Evolutionary conservation across 129 eudicot genomes (phyloP).

Genomic region (Solidago caesia): DNA sequence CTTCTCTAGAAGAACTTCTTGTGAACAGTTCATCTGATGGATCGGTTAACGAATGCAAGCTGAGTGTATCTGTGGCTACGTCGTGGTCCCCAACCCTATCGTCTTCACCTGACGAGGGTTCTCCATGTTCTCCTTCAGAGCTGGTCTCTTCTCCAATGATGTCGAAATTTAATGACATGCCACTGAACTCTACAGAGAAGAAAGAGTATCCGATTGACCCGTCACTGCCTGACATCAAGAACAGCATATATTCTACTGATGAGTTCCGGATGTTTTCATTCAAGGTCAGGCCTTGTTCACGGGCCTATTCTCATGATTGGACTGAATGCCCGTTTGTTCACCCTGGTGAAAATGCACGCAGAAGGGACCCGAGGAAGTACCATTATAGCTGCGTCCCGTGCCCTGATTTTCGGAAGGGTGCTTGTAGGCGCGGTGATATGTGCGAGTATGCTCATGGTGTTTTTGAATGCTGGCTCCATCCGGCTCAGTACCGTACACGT

Average conservation of each 20-base stretch:
- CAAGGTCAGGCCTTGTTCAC: constrained; percentile 86
- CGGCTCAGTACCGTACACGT: constrained; percentile 84
- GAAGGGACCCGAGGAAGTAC: constrained; percentile 82
- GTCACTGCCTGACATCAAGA: constrained; percentile 76
- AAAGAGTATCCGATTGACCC: constrained; percentile 86
- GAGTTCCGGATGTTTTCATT: constrained; percentile 92
- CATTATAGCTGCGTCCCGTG: constrained; percentile 95
- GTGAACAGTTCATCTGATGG: constrained; percentile 48
- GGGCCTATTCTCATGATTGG: constrained; percentile 96
- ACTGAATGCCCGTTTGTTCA: constrained; percentile 95
- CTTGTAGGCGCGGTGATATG: constrained; percentile 92
- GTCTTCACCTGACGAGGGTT: constrained; percentile 59
- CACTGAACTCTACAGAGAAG: constrained; percentile 53
- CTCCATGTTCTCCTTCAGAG: constrained; percentile 64
- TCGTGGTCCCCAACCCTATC: constrained; percentile 68
- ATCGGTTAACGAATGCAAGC: constrained; percentile 40
- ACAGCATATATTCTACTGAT: constrained; percentile 82
- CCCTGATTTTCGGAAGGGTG: constrained; percentile 81
- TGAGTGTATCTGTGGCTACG: constrained; percentile 43
- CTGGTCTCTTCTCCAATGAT: constrained; percentile 51
- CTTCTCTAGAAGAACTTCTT: constrained; percentile 58
- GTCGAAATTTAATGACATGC: constrained; percentile 44
- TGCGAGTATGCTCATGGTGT: constrained; percentile 95
- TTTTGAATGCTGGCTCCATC: constrained; percentile 96
- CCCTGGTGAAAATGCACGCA: constrained; percentile 88